Evolutionary conservation across 163 green algal genomes (phyloP), one percentile per base, ranked within the genome.

Genomic region (Prototheca wickerhamii): DNA sequence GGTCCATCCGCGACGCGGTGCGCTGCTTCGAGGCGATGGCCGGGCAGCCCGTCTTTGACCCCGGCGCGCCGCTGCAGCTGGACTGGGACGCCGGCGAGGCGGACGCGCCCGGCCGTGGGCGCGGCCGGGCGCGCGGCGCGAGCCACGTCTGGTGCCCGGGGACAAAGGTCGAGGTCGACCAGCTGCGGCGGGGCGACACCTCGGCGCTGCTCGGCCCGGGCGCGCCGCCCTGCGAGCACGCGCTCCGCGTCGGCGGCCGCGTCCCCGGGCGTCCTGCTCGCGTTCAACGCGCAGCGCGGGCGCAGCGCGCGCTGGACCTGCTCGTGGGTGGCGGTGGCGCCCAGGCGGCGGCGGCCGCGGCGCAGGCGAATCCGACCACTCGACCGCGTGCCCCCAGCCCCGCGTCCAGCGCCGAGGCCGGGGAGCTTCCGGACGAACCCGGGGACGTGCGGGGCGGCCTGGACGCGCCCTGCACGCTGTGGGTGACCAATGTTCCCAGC

Each of bases 91-190:
- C 21, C 6, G 53, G 26, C 6, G 53, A 18, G 42, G 42, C 42
- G 15, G 42, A 18, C 42, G 1, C 3, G 17, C 5, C 1, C 37
- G 34, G 10, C 34, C 42, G 3, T 69, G 30, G 35, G 37, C 63
- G 28, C 46, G 35, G 0, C 2, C 20, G 2, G 49, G 46, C 55
- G 20, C 30, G n/a, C 31, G 35, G 31, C 57, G 49, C 58, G 49
- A 61, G 55, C 26, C 68, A 74, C 23, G 61, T 68, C 25, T 74
- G 68, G 68, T 30, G 69, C n/a, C 60, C 68, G 18, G 61, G 61
- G 35, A 58, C 25, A 6, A 30, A 31, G 0, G 67, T 31, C 2
- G 60, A 73, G 8, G 68, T 70, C 35, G 55, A 20, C 1, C 61
- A 63, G 55, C 44, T 69, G 61, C 54, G 66, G 68, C 55, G 55